phyloP scores from a whole-genome alignment of 2,329 filamentous ascomycete genomes.

The Fusarium sp. region DNA sequence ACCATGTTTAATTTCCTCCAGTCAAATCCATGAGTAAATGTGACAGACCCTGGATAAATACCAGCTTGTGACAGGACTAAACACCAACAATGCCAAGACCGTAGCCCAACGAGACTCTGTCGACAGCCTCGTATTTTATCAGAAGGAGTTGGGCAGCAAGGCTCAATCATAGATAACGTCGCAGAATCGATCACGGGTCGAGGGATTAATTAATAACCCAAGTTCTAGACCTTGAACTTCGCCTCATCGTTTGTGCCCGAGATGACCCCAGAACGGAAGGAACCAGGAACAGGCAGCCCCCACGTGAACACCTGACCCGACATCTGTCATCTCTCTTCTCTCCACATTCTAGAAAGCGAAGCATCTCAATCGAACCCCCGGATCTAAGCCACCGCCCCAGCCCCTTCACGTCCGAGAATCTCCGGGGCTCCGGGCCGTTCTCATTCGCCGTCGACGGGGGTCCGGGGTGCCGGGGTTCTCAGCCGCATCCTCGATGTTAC shows the following conservation, averaged over 20 bases:
- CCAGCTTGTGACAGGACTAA: not conserved
- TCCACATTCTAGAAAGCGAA: conserved; percentile 19
- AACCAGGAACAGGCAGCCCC: conserved; percentile 5
- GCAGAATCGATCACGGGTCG: not conserved
- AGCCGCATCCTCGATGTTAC: conserved; percentile 3
- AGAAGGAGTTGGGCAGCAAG: not conserved
- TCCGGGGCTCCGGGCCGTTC: conserved; percentile 14
- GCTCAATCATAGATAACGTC: not conserved
- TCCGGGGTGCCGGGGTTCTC: conserved; percentile 5
- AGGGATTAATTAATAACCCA: conserved; percentile 9
- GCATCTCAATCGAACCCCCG: conserved; percentile 3
- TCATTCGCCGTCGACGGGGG: conserved; percentile 35
- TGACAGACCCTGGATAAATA: not conserved
- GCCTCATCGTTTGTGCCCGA: conserved; percentile 35
- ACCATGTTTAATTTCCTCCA: not conserved
- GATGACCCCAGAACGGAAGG: conserved; percentile 33
- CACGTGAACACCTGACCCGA: not conserved
- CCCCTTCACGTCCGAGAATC: conserved; percentile 24
- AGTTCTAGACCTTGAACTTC: conserved; percentile 10
- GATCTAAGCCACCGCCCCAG: conserved; percentile 41
- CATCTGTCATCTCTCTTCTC: not conserved
- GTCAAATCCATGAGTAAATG: not conserved
- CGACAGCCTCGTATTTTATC: not conserved
- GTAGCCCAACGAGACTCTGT: not conserved
- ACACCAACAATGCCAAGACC: not conserved